phyloP scores from a whole-genome alignment of 208 protist genomes.

The Leishmania amazonensis region DNA sequence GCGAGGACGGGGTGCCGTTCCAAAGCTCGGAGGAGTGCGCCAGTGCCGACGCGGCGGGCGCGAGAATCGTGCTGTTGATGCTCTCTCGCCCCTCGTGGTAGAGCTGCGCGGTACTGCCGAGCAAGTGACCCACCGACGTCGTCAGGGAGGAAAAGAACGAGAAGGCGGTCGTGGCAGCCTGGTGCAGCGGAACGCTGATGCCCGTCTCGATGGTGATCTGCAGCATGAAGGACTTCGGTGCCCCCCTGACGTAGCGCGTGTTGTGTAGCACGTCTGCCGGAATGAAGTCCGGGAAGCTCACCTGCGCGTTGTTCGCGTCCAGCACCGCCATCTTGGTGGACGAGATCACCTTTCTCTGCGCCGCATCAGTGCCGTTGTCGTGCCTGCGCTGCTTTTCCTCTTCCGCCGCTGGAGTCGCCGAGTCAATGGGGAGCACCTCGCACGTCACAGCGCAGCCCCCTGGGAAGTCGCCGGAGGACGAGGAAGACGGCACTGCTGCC shows the following conservation, averaged over 20 bases:
- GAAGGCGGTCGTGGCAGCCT: slow-evolving; percentile 55
- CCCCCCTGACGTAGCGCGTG: slow-evolving; percentile 38
- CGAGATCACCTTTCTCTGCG: slow-evolving; percentile 23
- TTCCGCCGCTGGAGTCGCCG: not conserved
- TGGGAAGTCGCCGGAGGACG: slow-evolving; percentile 32
- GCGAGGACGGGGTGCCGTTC: not conserved
- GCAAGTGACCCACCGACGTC: slow-evolving; percentile 49
- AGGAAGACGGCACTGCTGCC: not conserved
- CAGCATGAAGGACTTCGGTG: slow-evolving; percentile 35
- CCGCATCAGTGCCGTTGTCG: not conserved
- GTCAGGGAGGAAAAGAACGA: slow-evolving; percentile 66
- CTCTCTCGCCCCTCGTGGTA: slow-evolving; percentile 57
- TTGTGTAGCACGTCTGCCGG: slow-evolving; percentile 34
- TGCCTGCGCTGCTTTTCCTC: not conserved
- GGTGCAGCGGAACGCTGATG: slow-evolving; percentile 64
- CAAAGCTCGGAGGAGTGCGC: not conserved
- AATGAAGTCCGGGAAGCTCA: slow-evolving; percentile 62
- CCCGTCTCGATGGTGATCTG: slow-evolving; percentile 61
- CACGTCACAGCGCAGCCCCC: slow-evolving; percentile 57
- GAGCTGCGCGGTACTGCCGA: slow-evolving; percentile 43
- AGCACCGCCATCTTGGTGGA: slow-evolving; percentile 35
- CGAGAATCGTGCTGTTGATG: slow-evolving; percentile 12
- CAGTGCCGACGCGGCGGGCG: not conserved
- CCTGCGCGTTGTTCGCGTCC: slow-evolving; percentile 30
- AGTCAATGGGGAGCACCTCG: slow-evolving; percentile 35